phyloP scores from a whole-genome alignment of 163 green algal species.

The Scenedesmus sp. region DNA sequence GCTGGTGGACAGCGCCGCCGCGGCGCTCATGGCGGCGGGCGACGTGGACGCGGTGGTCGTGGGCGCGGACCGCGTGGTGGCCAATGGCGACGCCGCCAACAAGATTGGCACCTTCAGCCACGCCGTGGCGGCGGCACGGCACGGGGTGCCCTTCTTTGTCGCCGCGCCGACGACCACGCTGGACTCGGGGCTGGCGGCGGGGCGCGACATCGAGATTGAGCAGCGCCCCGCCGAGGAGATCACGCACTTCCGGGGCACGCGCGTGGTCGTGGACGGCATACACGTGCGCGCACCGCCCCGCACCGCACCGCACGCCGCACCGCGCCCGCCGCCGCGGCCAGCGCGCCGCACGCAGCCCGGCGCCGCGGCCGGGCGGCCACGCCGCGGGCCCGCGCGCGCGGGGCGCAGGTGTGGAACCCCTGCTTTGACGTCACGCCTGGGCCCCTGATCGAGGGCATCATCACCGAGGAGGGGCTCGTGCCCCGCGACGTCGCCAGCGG shows the following conservation, averaged over 20 bases:
- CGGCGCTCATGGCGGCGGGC: constrained; percentile 77
- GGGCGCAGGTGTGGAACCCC: constrained; percentile 92
- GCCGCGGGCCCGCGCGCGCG: too few relatives aligned
- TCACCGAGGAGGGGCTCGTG: constrained; percentile 91
- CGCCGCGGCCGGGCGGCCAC: too few relatives aligned
- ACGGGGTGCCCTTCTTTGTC: constrained; percentile 95
- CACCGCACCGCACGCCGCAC: too few relatives aligned
- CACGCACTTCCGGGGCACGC: constrained; percentile 66
- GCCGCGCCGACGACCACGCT: constrained; percentile 93
- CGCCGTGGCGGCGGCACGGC: constrained; percentile 66
- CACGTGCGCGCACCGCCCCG: constrained; percentile 42
- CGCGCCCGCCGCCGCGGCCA: too few relatives aligned
- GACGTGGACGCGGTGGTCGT: constrained; percentile 91
- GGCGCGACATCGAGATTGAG: constrained; percentile 92
- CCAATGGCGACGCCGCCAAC: constrained; percentile 92
- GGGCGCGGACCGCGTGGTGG: constrained; percentile 92
- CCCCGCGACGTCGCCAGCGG: constrained; percentile 50
- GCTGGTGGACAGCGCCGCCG: constrained; percentile 90
- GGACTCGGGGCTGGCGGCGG: constrained; percentile 75
- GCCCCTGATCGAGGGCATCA: constrained; percentile 89
- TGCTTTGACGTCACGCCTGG: constrained; percentile 93
- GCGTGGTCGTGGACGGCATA: constrained; percentile 81
- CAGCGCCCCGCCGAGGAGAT: constrained; percentile 81
- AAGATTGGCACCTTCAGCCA: constrained; percentile 85
- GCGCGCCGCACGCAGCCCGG: too few relatives aligned